A percentile compares a stretch with the other conserved stretches of the same genome.
phyloP scores from a whole-genome alignment of 192 early-diverging fungal species.

The Allomyces arbusculus region DNA sequence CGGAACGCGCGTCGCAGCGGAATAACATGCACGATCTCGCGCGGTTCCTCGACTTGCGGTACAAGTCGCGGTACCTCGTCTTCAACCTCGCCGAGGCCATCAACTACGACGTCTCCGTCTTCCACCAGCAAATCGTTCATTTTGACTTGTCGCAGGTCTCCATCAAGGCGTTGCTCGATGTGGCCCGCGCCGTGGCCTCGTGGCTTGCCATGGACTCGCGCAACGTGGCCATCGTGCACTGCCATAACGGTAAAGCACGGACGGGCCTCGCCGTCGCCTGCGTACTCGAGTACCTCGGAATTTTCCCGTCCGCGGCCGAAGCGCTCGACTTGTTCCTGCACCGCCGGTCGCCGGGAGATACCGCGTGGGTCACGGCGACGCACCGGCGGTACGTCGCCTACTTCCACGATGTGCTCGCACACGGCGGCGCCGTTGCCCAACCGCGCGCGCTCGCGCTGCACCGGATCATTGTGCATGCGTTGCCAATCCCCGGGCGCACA shows the following conservation, averaged over 20 bases:
- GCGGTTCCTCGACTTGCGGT: slow-evolving; percentile 24
- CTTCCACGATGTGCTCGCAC: slow-evolving; percentile 25
- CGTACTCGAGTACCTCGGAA: slow-evolving; percentile 21
- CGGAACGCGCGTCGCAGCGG: slow-evolving; percentile 7
- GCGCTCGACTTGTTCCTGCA: slow-evolving; percentile 26
- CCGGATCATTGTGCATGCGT: no score
- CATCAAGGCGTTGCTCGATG: slow-evolving; percentile 25
- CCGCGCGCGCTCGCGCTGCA: no score
- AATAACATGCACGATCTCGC: slow-evolving; percentile 29
- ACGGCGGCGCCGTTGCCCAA: slow-evolving; percentile 6
- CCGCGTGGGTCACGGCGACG: slow-evolving; percentile 15
- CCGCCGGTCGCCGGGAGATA: slow-evolving; percentile 14
- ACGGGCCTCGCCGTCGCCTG: slow-evolving; percentile 23
- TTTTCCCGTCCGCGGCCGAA: slow-evolving; percentile 20
- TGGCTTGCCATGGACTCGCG: slow-evolving; percentile 22
- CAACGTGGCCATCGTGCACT: slow-evolving; percentile 32
- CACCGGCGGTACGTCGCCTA: slow-evolving; percentile 31
- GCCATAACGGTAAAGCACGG: slow-evolving; percentile 23
- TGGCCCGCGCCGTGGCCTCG: slow-evolving; percentile 28
- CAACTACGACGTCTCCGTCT: slow-evolving; percentile 19
- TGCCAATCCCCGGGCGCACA: no score
- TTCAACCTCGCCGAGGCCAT: slow-evolving; percentile 28
- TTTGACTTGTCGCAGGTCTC: slow-evolving; percentile 26
- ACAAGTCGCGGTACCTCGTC: slow-evolving; percentile 24
- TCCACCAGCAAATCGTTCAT: slow-evolving; percentile 23